phyloP scores from a whole-genome alignment of 805 yeast species.

The Ogataea neopini region DNA sequence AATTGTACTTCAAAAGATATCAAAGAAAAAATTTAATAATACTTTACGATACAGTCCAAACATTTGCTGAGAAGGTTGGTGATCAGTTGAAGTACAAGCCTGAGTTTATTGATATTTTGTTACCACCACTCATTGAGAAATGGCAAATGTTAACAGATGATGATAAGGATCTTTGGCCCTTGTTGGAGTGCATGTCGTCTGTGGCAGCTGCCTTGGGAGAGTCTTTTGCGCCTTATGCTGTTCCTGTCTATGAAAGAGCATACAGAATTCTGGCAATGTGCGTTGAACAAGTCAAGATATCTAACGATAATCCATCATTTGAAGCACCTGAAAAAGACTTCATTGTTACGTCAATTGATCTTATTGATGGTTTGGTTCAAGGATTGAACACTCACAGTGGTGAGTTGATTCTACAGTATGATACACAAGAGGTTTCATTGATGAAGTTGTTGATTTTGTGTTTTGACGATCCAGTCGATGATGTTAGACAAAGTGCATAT shows the following conservation, averaged over 20 bases:
- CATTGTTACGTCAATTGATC: conserved; percentile 82
- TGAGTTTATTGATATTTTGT: conserved; percentile 55
- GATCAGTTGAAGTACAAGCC: conserved; percentile 53
- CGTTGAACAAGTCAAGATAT: conserved; percentile 63
- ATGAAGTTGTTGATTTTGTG: conserved; percentile 67
- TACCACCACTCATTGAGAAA: conserved; percentile 80
- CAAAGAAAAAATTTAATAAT: conserved; percentile 80
- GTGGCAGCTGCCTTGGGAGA: conserved; percentile 88
- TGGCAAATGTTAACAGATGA: conserved; percentile 78
- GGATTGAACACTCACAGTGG: conserved; percentile 71
- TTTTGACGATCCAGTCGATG: conserved; percentile 72
- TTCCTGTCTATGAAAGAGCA: conserved; percentile 81
- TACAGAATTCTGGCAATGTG: conserved; percentile 66
- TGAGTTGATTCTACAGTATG: conserved; percentile 45
- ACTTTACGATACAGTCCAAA: conserved; percentile 87
- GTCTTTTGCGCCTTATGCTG: conserved; percentile 83
- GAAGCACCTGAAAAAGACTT: conserved; percentile 88
- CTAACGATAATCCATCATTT: conserved; percentile 63
- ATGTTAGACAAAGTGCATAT: conserved; percentile 91
- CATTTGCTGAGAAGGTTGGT: conserved; percentile 79
- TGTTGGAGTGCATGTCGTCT: conserved; percentile 88
- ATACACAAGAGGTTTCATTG: conserved; percentile 39
- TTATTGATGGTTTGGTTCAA: conserved; percentile 90
- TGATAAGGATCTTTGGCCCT: conserved; percentile 87
- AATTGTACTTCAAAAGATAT: conserved; percentile 71